Conservation (phyloP, 2,329 filamentous ascomycete species). For the Coniochaeta ligniaria region DNA sequence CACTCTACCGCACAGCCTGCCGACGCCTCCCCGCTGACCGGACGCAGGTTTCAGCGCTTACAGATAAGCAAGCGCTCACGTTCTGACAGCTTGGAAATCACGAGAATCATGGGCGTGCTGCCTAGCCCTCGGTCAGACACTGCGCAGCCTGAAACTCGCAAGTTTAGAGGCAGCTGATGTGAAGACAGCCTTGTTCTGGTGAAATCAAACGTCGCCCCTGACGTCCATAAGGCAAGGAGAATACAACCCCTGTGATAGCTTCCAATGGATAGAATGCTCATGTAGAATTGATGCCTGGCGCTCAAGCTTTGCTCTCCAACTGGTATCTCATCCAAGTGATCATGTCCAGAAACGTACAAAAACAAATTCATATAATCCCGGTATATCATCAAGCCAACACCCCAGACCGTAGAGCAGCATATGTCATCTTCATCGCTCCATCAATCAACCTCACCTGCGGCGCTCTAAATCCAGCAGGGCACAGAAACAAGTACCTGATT, state of each 20-base stretch:
- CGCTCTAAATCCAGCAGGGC: constrained; percentile 8
- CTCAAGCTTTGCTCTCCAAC: too few relatives aligned
- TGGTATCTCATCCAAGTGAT: too few relatives aligned
- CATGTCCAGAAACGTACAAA: neutral
- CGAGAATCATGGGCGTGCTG: too few relatives aligned
- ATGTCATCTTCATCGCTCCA: constrained; percentile 11
- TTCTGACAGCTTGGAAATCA: neutral
- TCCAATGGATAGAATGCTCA: too few relatives aligned
- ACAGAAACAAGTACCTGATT: constrained; percentile 17
- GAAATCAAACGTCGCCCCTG: too few relatives aligned
- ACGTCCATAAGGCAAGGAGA: too few relatives aligned
- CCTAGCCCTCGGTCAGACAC: neutral
- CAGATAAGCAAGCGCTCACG: neutral
- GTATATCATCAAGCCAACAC: neutral
- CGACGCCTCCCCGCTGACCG: neutral
- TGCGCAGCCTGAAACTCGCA: neutral
- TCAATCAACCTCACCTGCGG: constrained; percentile 12
- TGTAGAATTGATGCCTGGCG: too few relatives aligned
- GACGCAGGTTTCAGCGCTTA: neutral
- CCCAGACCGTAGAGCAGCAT: constrained; percentile 7
- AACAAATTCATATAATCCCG: neutral
- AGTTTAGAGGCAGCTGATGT: neutral
- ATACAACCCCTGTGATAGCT: too few relatives aligned
- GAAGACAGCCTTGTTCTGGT: neutral
- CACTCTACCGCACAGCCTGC: neutral